These are phyloP conservation scores for Aspergillus ellipticus DNA, from an alignment of 495 filamentous ascomycete genomes.

Conservation along the genomic window DNA sequence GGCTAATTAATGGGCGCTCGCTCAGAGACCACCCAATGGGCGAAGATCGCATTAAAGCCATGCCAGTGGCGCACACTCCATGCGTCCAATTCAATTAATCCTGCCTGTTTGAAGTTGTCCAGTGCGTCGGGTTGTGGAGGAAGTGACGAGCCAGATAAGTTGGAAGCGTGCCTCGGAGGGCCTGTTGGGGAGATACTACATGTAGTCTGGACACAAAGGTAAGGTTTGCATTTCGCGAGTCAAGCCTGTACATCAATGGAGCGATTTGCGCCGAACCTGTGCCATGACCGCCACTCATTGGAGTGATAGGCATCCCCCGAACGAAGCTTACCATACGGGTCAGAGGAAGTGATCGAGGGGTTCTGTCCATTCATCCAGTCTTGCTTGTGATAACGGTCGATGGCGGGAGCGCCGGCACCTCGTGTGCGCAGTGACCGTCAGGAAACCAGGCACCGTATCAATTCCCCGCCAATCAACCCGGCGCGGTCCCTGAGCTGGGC, in stretches of 20 bases:
- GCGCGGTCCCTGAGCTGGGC: not conserved
- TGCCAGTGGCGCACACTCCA: too few species aligned
- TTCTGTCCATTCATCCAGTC: not conserved
- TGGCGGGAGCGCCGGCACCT: conserved; percentile 15
- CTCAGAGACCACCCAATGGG: not conserved
- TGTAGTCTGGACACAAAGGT: too few species aligned
- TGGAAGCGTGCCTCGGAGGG: too few species aligned
- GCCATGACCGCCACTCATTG: not conserved
- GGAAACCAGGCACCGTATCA: conserved; percentile 23
- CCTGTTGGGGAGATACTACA: too few species aligned
- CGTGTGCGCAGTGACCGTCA: conserved; percentile 12
- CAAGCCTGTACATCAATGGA: not conserved
- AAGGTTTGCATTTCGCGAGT: not conserved
- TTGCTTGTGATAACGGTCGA: not conserved
- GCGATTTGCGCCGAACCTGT: too few species aligned
- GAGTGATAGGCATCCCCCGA: not conserved
- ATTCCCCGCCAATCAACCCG: conserved; percentile 5
- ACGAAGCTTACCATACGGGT: not conserved
- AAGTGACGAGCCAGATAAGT: too few species aligned
- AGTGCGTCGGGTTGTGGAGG: too few species aligned
- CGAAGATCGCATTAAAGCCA: not conserved
- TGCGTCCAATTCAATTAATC: too few species aligned
- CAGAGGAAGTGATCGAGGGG: not conserved
- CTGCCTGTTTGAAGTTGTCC: too few species aligned
- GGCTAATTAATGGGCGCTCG: conserved; percentile 1